Conservation (phyloP, 192 early-diverging fungal species). For the Mortierella alpina region DNA sequence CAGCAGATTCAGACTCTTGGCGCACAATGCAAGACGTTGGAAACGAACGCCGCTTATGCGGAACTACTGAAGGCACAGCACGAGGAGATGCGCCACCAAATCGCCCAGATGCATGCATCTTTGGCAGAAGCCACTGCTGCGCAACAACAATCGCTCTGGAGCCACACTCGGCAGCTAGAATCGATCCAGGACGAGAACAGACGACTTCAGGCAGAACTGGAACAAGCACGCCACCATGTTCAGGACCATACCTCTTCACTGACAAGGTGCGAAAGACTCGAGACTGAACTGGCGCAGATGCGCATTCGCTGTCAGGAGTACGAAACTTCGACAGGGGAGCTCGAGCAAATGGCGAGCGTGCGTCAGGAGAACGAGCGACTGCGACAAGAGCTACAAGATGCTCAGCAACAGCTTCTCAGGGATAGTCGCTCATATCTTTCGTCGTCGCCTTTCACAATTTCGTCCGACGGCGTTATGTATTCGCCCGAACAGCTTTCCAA, state of each 20-base stretch:
- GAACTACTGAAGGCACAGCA: neutral
- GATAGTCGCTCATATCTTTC: neutral
- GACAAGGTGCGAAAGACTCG: neutral
- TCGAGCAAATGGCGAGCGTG: neutral
- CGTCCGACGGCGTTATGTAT: neutral
- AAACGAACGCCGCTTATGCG: neutral
- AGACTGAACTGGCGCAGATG: neutral
- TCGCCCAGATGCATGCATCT: neutral
- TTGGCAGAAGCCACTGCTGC: neutral
- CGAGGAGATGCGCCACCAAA: neutral
- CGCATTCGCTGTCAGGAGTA: neutral
- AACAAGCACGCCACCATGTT: neutral
- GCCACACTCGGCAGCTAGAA: neutral
- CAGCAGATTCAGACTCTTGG: slow-evolving; percentile 6
- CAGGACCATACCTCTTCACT: neutral
- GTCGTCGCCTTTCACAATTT: neutral
- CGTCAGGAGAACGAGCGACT: slow-evolving; percentile 12
- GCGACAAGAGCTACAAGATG: slow-evolving; percentile 1
- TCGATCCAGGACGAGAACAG: slow-evolving; percentile 3
- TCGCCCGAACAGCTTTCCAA: slow-evolving; percentile 25
- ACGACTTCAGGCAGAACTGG: slow-evolving; percentile 3
- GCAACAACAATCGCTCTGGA: neutral
- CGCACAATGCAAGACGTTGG: neutral
- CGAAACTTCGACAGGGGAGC: neutral
- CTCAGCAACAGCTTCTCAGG: slow-evolving; percentile 4